phyloP scores from a whole-genome alignment of 2,329 filamentous ascomycete species.

The Arthrobotrys megalospora region DNA sequence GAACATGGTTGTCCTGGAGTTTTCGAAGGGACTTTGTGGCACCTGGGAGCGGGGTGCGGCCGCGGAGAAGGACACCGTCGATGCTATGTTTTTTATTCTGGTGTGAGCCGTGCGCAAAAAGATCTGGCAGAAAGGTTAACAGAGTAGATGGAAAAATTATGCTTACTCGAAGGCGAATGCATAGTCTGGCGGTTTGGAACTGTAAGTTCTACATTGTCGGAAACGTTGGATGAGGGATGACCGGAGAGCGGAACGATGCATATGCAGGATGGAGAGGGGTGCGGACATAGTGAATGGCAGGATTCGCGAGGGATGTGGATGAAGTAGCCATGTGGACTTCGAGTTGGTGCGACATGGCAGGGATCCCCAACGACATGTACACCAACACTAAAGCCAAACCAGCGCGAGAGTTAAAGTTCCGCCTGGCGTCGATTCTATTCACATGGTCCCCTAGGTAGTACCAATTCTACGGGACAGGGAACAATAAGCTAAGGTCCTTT shows the following conservation, averaged over 20 bases:
- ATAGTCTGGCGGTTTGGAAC: slow-evolving; percentile 67
- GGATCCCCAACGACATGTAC: slow-evolving; percentile 19
- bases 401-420: no score
- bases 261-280: slow-evolving; percentile 34
- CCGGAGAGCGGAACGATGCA: slow-evolving; percentile 25
- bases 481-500: no score
- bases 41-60: slow-evolving; percentile 82
- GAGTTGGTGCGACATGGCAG: slow-evolving; percentile 45
- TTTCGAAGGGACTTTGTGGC: slow-evolving; percentile 81
- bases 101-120: slow-evolving; percentile 65
- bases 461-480: no score
- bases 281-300: slow-evolving; percentile 36
- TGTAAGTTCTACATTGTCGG: slow-evolving; percentile 35
- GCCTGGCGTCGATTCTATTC: no score
- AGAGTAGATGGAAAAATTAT: background rate
- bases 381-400: slow-evolving; percentile 16
- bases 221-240: slow-evolving; percentile 2
- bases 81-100: slow-evolving; percentile 72
- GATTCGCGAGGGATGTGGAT: slow-evolving; percentile 29
- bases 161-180: slow-evolving; percentile 74
- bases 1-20: slow-evolving; percentile 81
- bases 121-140: background rate
- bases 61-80: slow-evolving; percentile 93
- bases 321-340: slow-evolving; percentile 12
- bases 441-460: no score